phyloP scores from a whole-genome alignment of 352 stramenopile genomes.

The Pythium plurisporium region DNA sequence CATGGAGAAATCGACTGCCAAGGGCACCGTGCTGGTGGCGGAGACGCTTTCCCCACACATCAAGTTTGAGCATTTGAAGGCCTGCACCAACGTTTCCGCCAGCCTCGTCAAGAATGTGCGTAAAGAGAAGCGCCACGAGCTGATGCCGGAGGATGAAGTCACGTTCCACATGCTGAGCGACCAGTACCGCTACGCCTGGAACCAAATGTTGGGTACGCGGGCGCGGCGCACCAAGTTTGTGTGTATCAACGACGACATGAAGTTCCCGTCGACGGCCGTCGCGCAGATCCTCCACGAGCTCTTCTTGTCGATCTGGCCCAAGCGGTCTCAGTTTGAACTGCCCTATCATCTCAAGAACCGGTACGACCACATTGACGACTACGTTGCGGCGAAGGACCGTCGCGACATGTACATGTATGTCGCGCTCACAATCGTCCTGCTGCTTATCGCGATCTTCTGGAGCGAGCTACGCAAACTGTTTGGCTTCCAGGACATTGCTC shows the following conservation, averaged over 20 bases:
- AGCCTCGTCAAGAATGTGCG: constrained; percentile 66
- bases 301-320: constrained; percentile 91
- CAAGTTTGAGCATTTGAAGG: constrained; percentile 52
- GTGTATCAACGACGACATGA: constrained; percentile 96
- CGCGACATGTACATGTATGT: constrained; percentile 36
- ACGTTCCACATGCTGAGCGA: constrained; percentile 96
- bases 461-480: constrained; percentile 48
- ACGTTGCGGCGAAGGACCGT: constrained; percentile 43
- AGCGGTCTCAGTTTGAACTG: constrained; percentile 90
- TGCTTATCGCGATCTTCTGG: constrained; percentile 53
- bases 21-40: constrained; percentile 55
- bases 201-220: constrained; percentile 91
- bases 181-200: constrained; percentile 86
- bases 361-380: constrained; percentile 82
- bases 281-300: constrained; percentile 88
- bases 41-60: constrained; percentile 77
- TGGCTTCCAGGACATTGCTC: constrained; percentile 64
- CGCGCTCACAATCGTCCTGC: constrained; percentile 28
- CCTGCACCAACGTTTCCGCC: constrained; percentile 41
- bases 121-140: constrained; percentile 48
- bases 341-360: constrained; percentile 83
- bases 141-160: constrained; percentile 83
- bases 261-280: constrained; percentile 74
- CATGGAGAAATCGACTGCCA: constrained; percentile 47
- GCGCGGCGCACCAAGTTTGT: constrained; percentile 93